Base-by-base conservation (phyloP, 106 monocot genomes). In the Amphibolis antarctica region DNA sequence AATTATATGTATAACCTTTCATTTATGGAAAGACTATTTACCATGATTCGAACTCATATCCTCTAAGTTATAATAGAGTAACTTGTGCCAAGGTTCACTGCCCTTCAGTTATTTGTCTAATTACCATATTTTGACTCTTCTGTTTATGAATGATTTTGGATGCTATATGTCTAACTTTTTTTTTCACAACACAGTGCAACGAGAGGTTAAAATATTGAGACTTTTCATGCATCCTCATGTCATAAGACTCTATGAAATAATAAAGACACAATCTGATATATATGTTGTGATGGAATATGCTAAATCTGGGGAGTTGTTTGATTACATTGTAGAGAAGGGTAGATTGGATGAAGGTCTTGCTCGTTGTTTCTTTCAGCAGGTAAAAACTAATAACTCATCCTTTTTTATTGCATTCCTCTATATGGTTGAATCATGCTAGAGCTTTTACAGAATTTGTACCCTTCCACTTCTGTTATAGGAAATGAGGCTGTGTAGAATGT, bases 241-340 rank as follows among this genome's bases (percentile, higher is more conserved):
- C 44, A 72, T 72, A 56, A 36, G 72, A 18, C 64, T 64, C 22
- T 72, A 72, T 58, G 72, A 72, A 53, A 55, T 72, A 0, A 72
- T 72, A 28, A 63, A 72, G 64, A 72, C 72, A 28, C 72, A 55
- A 11, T 36, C 64, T 18, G 72, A 72, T 58, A 72, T 72, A 23
- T 72, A 29, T 65, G 72, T 72, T 45, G 72, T 72, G 9, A 72
- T 72, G 64, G 72, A 72, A 44, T 72, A 72, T 57, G 72, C 65
- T 22, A 64, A 64, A 25, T 44, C 24, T 18, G 72, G 72, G 11
- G 72, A 72, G 64, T 64, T 72, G 7, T 72, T 72, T 56, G 72
- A 72, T 57, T 72, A 64, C 56, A 72, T 72, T 46, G 72, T 72
- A 19, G 72, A 72, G 46, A 72, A 72, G 64, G 72, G 72, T 47